phyloP scores from a whole-genome alignment of 2,329 filamentous ascomycete genomes.

The Alternaria viburni region DNA sequence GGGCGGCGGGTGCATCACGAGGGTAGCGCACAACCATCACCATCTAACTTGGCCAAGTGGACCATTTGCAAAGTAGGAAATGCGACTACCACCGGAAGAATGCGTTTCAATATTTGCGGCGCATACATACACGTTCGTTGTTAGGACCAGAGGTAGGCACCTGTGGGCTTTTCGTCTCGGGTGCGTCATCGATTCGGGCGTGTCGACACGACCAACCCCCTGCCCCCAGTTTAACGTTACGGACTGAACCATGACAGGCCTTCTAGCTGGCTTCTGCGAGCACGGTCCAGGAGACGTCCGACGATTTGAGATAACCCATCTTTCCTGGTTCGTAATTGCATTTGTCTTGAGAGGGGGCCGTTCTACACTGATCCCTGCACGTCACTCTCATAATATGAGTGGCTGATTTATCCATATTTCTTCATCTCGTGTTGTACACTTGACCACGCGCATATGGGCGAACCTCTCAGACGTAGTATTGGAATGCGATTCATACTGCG shows the following conservation, averaged over 20 bases:
- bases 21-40: constrained; percentile 3
- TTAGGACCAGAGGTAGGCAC: not conserved
- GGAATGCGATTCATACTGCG: not conserved
- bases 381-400: constrained; percentile 1
- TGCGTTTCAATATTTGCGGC: not conserved
- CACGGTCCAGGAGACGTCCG: not conserved
- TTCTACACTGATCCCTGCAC: not conserved
- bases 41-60: not conserved
- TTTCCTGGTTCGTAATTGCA: not conserved
- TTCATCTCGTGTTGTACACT: not conserved
- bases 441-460: constrained; percentile 30
- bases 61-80: not conserved
- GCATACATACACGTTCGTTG: not conserved
- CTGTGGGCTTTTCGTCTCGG: not conserved
- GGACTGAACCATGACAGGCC: constrained; percentile 1
- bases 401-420: constrained; percentile 22
- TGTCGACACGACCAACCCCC: not conserved
- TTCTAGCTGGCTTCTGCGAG: not conserved
- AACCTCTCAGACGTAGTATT: constrained; percentile 5
- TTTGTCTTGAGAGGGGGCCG: not conserved
- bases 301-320: not conserved
- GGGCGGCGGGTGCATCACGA: constrained; percentile 6
- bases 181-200: not conserved
- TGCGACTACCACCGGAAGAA: constrained; percentile 7
- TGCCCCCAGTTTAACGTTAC: not conserved